Evolutionary conservation across 2,329 filamentous ascomycete species (phyloP).

Genomic region (Esteya vermicola): DNA sequence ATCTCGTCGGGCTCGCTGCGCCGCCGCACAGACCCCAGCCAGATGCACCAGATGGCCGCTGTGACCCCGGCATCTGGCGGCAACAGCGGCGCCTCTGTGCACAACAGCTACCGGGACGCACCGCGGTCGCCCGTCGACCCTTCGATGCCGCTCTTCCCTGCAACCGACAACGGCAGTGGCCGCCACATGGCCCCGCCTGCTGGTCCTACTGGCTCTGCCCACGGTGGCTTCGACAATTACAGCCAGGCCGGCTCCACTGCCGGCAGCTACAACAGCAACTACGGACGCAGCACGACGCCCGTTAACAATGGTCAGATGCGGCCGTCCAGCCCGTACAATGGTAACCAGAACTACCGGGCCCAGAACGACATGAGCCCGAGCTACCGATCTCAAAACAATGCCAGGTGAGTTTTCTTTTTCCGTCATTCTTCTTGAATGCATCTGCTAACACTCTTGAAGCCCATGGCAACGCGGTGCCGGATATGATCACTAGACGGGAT

Average conservation of each 20-base stretch:
- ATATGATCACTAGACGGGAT: slow-evolving; percentile 28
- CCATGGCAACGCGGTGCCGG: slow-evolving; percentile 43
- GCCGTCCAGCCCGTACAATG: slow-evolving; percentile 15
- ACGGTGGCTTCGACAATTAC: neutral
- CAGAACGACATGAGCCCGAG: slow-evolving; percentile 24
- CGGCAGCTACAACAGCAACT: slow-evolving; percentile 8
- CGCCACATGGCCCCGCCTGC: slow-evolving; percentile 17
- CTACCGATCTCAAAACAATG: slow-evolving; percentile 13
- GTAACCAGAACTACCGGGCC: slow-evolving; percentile 18
- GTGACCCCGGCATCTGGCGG: slow-evolving; percentile 10
- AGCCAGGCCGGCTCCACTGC: slow-evolving; percentile 8
- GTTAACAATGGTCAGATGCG: no score
- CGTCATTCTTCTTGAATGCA: neutral
- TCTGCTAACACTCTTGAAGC: slow-evolving; percentile 17
- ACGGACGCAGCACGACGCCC: neutral
- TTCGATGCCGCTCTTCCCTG: slow-evolving; percentile 35
- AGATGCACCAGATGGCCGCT: slow-evolving; percentile 9
- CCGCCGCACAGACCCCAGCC: slow-evolving; percentile 22
- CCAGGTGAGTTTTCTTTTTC: slow-evolving; percentile 20
- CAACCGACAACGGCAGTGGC: slow-evolving; percentile 17
- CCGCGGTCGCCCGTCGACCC: slow-evolving; percentile 34
- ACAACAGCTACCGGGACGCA: slow-evolving; percentile 12
- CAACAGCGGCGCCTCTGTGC: slow-evolving; percentile 8
- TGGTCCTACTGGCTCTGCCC: slow-evolving; percentile 7
- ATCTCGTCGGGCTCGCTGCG: slow-evolving; percentile 44